Base-by-base conservation (phyloP, 2,329 filamentous ascomycete species). In the Cladosporium sp. region DNA sequence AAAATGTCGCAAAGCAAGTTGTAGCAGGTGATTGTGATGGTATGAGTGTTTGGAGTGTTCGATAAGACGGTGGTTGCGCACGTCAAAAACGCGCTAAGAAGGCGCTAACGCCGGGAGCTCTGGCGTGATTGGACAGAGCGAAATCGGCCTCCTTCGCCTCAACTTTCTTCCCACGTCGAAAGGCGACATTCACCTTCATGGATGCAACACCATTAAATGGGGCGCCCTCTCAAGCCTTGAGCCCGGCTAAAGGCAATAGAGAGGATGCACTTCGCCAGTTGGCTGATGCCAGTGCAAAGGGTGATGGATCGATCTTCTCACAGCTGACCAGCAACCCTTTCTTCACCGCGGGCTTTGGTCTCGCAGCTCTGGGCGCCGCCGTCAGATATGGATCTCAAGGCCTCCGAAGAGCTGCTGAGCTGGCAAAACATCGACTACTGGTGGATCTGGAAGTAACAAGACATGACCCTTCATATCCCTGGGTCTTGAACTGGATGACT, bases 361-460 rank as follows among this genome's bases (percentile, higher is more conserved):
- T 99, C 62, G 95, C 93, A 67, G 91, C 91, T 33, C 84, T 99
- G 62, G 95, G 93, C 69, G 92, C 93, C 37, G 90, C 86, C 49
- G 86, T 93, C 35, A 90, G 92, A 14, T 87, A 96, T 71, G 91
- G 89, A 33, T 92, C 95, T 69, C 90, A 90, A 74, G 91, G 91
- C 37, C 78, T 91, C 66, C 86, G 93, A 67, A 83, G 88, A 72
- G 88, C 88, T 64, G 88, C 89, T n/a, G 85, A 86, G 52, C 84
- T 96, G 65, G 80, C 97, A 66, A 91, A 92, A 59, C 89, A 90
- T 62, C 91, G 94, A 58, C 88, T 99, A 80, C 88, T 99, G 33
- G 92, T 98, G 72, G 93, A 97, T 73, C 88, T 99, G 73, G 95
- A 99, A 79, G 97, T 99, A 78, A 94, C 91, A 78, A 91, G 92